These are phyloP conservation scores for Solanum microdontum DNA, from an alignment of 257 asterid species.

Conservation along the genomic window DNA sequence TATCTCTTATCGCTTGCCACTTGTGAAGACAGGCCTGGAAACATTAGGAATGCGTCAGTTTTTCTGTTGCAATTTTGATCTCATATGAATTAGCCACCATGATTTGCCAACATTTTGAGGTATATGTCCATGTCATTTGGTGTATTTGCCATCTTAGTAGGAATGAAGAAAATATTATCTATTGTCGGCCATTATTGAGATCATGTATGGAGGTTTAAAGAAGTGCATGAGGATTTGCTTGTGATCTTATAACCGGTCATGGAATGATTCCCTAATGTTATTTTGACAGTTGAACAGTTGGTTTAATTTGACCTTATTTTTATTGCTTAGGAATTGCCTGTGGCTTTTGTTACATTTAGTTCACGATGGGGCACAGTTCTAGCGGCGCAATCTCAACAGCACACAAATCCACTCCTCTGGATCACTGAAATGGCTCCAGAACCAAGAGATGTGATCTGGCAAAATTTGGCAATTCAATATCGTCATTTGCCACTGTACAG, in stretches of 20 bases:
- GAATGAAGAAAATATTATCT: neutral
- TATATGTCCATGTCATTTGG: neutral
- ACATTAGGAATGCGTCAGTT: neutral
- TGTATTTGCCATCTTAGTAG: neutral
- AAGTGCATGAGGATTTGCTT: neutral
- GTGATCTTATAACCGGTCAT: neutral
- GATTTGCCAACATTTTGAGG: neutral
- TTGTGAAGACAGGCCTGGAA: neutral
- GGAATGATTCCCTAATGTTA: neutral
- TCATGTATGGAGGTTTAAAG: neutral
- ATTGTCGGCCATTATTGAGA: neutral
- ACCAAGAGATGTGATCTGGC: constrained; percentile 87
- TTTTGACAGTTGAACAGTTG: neutral
- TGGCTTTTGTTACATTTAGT: constrained; percentile 83
- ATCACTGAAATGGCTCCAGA: constrained; percentile 92
- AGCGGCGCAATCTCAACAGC: constrained; percentile 96
- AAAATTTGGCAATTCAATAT: constrained; percentile 49
- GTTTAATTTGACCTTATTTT: neutral
- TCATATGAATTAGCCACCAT: neutral
- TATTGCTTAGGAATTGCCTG: constrained; percentile 50
- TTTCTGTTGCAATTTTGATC: neutral
- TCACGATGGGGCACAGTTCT: constrained; percentile 92
- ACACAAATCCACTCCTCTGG: constrained; percentile 68
- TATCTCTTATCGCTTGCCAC: neutral
- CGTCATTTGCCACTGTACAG: constrained; percentile 50